phyloP scores from a whole-genome alignment of 108 stramenopile species.

The Discostella pseudostelligera region DNA sequence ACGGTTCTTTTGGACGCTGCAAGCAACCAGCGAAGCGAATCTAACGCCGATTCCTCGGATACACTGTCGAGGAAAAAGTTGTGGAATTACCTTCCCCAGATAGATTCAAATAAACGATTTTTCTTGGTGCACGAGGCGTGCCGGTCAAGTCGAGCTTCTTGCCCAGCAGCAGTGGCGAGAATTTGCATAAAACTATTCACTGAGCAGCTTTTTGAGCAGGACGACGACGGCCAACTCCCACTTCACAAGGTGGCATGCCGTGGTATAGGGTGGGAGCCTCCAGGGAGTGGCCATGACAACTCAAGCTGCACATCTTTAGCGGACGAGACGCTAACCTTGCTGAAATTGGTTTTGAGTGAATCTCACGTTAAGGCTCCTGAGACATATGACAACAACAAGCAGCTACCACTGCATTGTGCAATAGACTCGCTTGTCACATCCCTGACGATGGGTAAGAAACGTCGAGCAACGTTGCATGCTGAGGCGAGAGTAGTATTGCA shows the following conservation, averaged over 20 bases:
- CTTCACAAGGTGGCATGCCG: constrained; percentile 65
- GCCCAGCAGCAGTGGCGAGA: constrained; percentile 55
- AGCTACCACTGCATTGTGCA: constrained; percentile 63
- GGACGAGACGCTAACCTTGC: constrained; percentile 48
- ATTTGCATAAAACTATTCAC: constrained; percentile 57
- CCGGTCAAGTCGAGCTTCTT: constrained; percentile 39
- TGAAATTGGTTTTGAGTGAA: constrained; percentile 50
- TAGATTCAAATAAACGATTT: constrained; percentile 22
- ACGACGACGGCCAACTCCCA: constrained; percentile 51
- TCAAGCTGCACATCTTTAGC: constrained; percentile 34
- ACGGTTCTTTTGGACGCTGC: constrained; percentile 4
- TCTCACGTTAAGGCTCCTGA: constrained; percentile 40
- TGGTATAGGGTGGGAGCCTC: constrained; percentile 54
- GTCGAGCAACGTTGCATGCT: constrained; percentile 42
- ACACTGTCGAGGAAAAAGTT: constrained; percentile 24
- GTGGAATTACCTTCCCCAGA: constrained; percentile 42
- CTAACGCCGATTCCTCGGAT: constrained; percentile 14
- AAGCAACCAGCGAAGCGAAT: neutral
- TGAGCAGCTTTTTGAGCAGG: constrained; percentile 45
- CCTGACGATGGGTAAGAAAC: constrained; percentile 34
- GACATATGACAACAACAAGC: constrained; percentile 40
- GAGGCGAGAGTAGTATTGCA: constrained; percentile 25
- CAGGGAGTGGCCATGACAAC: constrained; percentile 22
- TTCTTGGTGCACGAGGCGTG: constrained; percentile 54
- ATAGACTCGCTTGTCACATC: constrained; percentile 61